phyloP scores from a whole-genome alignment of 2,329 filamentous ascomycete species.

The Venturia carpophila region DNA sequence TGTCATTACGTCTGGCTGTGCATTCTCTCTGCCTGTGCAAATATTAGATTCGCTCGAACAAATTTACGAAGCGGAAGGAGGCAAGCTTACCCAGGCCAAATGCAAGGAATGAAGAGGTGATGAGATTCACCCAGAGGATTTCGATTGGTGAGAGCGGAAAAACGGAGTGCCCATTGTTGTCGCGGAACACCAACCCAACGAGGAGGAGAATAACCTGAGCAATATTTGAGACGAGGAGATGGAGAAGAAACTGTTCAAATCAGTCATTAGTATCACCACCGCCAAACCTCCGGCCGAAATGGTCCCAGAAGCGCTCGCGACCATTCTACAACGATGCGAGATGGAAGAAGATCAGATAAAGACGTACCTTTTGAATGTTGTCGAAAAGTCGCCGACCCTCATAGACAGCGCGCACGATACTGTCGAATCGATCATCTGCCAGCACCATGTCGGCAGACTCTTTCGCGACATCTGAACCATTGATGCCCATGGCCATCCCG shows the following conservation, averaged over 20 bases:
- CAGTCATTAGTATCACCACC: slow-evolving; percentile 21
- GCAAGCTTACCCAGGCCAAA: slow-evolving; percentile 55
- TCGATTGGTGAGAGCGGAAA: slow-evolving; percentile 81
- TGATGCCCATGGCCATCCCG: slow-evolving; percentile 35
- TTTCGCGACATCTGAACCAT: slow-evolving; percentile 34
- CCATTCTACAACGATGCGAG: neutral
- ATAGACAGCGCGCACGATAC: slow-evolving; percentile 35
- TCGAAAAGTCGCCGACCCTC: slow-evolving; percentile 36
- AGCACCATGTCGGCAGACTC: slow-evolving; percentile 36
- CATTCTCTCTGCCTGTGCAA: slow-evolving; percentile 58
- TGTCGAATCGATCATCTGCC: slow-evolving; percentile 36
- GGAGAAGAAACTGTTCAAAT: slow-evolving; percentile 39
- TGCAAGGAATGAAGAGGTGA: slow-evolving; percentile 78
- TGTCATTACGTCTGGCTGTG: slow-evolving; percentile 67
- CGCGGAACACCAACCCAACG: slow-evolving; percentile 74
- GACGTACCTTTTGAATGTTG: slow-evolving; percentile 33
- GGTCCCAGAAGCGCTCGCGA: neutral
- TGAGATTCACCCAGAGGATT: slow-evolving; percentile 91
- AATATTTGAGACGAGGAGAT: slow-evolving; percentile 72
- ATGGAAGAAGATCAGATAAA: neutral
- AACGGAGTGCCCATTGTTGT: slow-evolving; percentile 61
- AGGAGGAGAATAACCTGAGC: slow-evolving; percentile 76
- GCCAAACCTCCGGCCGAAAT: slow-evolving; percentile 30
- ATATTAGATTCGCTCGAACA: too few species aligned
- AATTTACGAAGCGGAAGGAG: too few species aligned